A percentile compares a stretch with the other conserved stretches of the same genome.
phyloP scores from a whole-genome alignment of 495 filamentous ascomycete species.

The Neurospora sublineolata region DNA sequence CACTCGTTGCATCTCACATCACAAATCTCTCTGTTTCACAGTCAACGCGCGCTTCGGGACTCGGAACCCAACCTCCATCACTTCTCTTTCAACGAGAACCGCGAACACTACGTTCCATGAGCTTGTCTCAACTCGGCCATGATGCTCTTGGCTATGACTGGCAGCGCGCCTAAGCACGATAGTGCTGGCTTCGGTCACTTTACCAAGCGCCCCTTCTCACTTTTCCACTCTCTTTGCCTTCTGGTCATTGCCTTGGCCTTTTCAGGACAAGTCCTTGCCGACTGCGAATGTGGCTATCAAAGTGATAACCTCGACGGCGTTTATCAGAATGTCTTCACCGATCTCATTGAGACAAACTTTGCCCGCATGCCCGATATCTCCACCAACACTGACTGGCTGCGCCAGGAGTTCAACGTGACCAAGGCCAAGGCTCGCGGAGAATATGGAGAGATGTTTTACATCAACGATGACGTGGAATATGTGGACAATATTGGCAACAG shows the following conservation, averaged over 20 bases:
- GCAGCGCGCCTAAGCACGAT: not conserved
- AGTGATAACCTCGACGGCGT: conserved; percentile 20
- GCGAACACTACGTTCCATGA: not conserved
- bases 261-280: conserved; percentile 20
- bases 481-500: not conserved
- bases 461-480: conserved; percentile 44
- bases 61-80: not conserved
- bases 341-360: conserved; percentile 60
- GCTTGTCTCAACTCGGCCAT: not conserved
- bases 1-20: not conserved
- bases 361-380: conserved; percentile 38
- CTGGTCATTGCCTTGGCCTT: conserved; percentile 9
- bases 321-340: conserved; percentile 46
- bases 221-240: conserved; percentile 4
- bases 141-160: not conserved
- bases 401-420: conserved; percentile 53
- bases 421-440: conserved; percentile 41
- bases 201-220: not conserved
- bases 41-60: conserved; percentile 2
- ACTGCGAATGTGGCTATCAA: conserved; percentile 64
- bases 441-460: conserved; percentile 50
- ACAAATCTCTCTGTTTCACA: not conserved
- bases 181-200: not conserved
- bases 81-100: not conserved
- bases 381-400: conserved; percentile 44